Evolutionary conservation across 2,329 filamentous ascomycete species (phyloP).

Genomic region (Pseudogymnoascus pannorum): DNA sequence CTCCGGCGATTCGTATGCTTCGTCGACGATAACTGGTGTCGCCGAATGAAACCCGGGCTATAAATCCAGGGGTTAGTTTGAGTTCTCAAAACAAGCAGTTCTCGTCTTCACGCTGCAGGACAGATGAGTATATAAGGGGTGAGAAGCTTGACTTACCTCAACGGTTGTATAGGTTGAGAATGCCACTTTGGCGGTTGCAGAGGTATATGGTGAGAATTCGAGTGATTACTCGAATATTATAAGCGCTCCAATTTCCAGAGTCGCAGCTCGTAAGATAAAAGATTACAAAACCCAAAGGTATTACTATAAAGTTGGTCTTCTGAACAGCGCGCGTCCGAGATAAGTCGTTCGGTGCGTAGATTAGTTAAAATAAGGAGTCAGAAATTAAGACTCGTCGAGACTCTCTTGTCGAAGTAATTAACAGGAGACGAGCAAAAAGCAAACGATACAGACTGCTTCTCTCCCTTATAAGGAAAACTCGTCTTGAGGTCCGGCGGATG

Average conservation of each 20-base stretch:
- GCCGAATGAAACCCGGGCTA: slow-evolving; percentile 25
- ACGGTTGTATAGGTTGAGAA: slow-evolving; percentile 28
- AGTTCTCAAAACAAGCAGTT: neutral
- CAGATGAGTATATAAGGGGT: slow-evolving; percentile 6
- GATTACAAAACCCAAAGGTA: neutral
- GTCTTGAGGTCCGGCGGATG: no score
- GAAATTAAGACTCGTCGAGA: no score
- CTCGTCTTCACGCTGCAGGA: neutral
- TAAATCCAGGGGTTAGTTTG: slow-evolving; percentile 17
- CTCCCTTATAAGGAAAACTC: slow-evolving; percentile 3
- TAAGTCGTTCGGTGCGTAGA: neutral
- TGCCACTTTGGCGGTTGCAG: slow-evolving; percentile 29
- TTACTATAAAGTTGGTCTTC: neutral
- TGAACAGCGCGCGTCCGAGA: neutral
- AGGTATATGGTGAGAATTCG: neutral
- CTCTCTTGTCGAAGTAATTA: no score
- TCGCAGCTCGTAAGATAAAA: neutral
- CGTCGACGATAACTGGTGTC: slow-evolving; percentile 30
- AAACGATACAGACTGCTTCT: slow-evolving; percentile 20
- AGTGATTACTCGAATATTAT: neutral
- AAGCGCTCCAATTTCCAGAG: neutral
- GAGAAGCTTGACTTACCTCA: slow-evolving; percentile 23
- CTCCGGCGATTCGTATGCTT: slow-evolving; percentile 30
- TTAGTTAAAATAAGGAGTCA: neutral
- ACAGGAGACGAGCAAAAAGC: no score